Evolutionary conservation across 208 protist genomes (phyloP), one percentile per base, ranked within the genome.

Genomic region (Vickermania ingenoplastis): DNA sequence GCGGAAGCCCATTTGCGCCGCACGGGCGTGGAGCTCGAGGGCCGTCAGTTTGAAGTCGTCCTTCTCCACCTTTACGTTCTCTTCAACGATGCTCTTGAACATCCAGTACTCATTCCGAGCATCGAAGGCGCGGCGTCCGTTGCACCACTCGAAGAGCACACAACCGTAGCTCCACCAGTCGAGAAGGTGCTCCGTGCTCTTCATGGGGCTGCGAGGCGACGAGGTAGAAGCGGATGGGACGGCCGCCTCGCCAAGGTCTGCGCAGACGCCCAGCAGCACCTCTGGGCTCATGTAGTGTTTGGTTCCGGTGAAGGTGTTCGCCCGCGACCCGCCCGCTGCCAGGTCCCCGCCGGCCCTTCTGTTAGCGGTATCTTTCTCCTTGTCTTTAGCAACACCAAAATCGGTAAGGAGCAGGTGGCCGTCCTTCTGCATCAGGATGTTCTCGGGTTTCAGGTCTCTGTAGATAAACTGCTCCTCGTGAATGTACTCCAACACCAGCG

Each of bases 91-190:
- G 26, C 77, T 75, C 24, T 72, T 61, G 26, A 90, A 79, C 25
- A 91, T 64, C 0, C 45, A 65, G 60, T 81, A 89, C 54, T 81
- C 77, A 41, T 86, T 94, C 7, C 55, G 52, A 26, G 52, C 71
- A 45, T 86, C 85, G 57, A 88, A 96, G 4, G 86, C 74, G 29
- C 80, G 76, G 22, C 92, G 75, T 17, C 94, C 96, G 41, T 94
- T 89, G 25, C 90, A 65, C 93, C 96, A 97, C 79, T 98, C 96
- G 69, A 96, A 97, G 2, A 98, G 73, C 2, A 97, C 73, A 51
- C 93, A 96, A 48, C 96, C 96, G 67, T 92, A 96, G 65, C 82
- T 91, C 94, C 96, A 98, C 96, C 96, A 98, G 74, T 98, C 96
- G 11, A 45, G 17, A 45, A 45, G 7, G 36, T 45, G 36, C 17